Evolutionary conservation across 2,329 filamentous ascomycete species (phyloP).

Genomic region (Aureobasidium sp.): DNA sequence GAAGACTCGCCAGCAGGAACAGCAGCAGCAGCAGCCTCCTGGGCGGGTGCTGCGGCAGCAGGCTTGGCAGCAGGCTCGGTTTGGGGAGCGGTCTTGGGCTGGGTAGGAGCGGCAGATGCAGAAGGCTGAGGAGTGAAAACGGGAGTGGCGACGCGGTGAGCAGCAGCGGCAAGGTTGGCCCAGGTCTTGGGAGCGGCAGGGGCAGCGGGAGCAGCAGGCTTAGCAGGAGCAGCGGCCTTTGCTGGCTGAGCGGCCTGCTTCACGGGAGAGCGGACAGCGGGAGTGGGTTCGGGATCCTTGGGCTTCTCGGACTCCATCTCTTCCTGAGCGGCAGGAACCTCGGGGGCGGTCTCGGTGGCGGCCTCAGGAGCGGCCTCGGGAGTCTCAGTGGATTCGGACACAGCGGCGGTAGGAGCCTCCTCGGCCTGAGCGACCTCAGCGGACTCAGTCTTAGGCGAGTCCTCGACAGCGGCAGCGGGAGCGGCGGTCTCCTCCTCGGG

Average conservation of each 20-base stretch:
- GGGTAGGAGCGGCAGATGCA: constrained; percentile 19
- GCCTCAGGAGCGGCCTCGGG: constrained; percentile 23
- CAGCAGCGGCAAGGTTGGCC: constrained; percentile 59
- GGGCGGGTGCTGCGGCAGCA: constrained; percentile 20
- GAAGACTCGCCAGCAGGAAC: constrained; percentile 25
- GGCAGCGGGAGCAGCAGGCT: constrained; percentile 46
- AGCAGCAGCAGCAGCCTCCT: constrained; percentile 22
- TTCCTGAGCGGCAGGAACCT: constrained; percentile 23
- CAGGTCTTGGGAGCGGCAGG: constrained; percentile 55
- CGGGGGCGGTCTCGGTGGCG: constrained; percentile 20
- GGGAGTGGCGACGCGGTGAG: constrained; percentile 35
- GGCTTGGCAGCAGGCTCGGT: constrained; percentile 20
- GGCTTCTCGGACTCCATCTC: constrained; percentile 48
- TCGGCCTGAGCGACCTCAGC: constrained; percentile 29
- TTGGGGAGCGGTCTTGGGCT: constrained; percentile 22
- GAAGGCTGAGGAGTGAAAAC: constrained; percentile 25
- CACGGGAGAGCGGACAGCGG: constrained; percentile 31
- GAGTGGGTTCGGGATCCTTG: constrained; percentile 51
- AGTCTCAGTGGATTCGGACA: constrained; percentile 15
- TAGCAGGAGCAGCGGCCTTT: constrained; percentile 43
- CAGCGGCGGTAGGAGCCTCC: constrained; percentile 18
- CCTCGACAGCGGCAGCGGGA: constrained; percentile 27
- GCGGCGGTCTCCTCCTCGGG: constrained; percentile 17
- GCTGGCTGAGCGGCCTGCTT: constrained; percentile 41
- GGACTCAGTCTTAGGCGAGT: constrained; percentile 27